phyloP scores from a whole-genome alignment of 371 early-diverging fungal genomes.

The Rhizomucor miehei region DNA sequence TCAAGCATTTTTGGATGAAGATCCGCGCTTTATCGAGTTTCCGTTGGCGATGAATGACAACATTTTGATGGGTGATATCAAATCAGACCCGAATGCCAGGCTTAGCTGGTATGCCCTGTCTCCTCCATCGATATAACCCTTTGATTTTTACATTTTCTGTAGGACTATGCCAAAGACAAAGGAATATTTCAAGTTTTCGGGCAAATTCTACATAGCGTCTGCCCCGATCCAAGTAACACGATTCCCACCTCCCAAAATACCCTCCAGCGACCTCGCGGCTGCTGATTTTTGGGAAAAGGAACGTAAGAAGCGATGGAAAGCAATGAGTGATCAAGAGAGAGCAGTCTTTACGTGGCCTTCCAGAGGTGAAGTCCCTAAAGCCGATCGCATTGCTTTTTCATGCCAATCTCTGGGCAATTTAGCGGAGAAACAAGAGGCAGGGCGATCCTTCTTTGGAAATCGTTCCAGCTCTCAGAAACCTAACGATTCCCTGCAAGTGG shows the following conservation, averaged over 20 bases:
- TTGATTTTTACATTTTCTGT: background rate
- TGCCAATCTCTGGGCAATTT: slow-evolving; percentile 54
- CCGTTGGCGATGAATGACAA: slow-evolving; percentile 60
- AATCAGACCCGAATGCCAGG: slow-evolving; percentile 54
- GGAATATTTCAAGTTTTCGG: slow-evolving; percentile 66
- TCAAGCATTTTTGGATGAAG: slow-evolving; percentile 53
- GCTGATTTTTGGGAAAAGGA: slow-evolving; percentile 73
- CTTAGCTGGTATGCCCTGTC: slow-evolving; percentile 48
- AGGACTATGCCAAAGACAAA: slow-evolving; percentile 72
- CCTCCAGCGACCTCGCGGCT: slow-evolving; percentile 26
- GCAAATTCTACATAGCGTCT: slow-evolving; percentile 71
- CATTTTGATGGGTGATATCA: slow-evolving; percentile 58
- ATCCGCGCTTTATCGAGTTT: slow-evolving; percentile 52
- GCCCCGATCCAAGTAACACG: slow-evolving; percentile 73
- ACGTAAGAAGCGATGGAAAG: slow-evolving; percentile 58
- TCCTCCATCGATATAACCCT: background rate
- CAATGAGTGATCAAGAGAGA: slow-evolving; percentile 47
- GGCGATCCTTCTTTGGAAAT: slow-evolving; percentile 4
- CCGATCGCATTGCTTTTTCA: slow-evolving; percentile 47
- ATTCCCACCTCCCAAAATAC: slow-evolving; percentile 60
- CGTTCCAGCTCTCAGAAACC: background rate
- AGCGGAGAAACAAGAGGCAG: slow-evolving; percentile 10
- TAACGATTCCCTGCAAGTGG: slow-evolving; percentile 17
- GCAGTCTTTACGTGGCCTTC: slow-evolving; percentile 75
- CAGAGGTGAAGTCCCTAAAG: slow-evolving; percentile 53